Percentiles rank a stretch among this genome's conserved stretches.
Conservation (phyloP, 2,329 filamentous ascomycete species). For the Corniculantispora saksenae region DNA sequence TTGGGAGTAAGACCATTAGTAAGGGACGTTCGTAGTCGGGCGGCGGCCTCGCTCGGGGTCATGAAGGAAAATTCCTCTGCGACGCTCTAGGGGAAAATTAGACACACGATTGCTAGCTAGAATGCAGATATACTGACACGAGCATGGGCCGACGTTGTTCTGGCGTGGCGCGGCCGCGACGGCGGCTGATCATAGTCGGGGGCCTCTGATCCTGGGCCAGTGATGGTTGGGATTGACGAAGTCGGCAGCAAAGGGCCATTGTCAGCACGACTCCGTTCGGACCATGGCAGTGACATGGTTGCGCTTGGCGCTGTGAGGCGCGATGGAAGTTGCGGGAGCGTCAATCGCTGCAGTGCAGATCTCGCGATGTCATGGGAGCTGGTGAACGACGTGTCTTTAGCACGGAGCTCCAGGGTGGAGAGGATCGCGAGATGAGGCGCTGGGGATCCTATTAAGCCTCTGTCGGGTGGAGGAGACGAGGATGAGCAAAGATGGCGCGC, state of each 20-base stretch:
- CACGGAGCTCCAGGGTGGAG: not conserved
- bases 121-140: constrained; percentile 45
- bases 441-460: not conserved
- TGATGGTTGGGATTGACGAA: constrained; percentile 36
- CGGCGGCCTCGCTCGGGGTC: constrained; percentile 75
- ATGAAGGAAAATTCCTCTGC: constrained; percentile 67
- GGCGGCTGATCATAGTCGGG: constrained; percentile 28
- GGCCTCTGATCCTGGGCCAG: constrained; percentile 29
- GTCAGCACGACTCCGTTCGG: constrained; percentile 33
- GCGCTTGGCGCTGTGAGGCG: constrained; percentile 11
- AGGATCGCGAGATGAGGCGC: not conserved
- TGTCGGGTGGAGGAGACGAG: not conserved
- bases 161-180: constrained; percentile 38
- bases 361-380: constrained; percentile 17
- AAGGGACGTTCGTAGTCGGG: constrained; percentile 79
- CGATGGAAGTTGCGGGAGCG: constrained; percentile 6
- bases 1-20: constrained; percentile 76
- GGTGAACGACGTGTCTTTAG: constrained; percentile 18
- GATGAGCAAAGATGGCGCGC: not conserved
- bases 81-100: constrained; percentile 41
- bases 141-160: constrained; percentile 58
- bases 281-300: constrained; percentile 42
- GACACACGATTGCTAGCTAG: not conserved
- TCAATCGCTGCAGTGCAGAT: constrained; percentile 13
- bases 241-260: constrained; percentile 37